phyloP scores from a whole-genome alignment of 1,284 basidiomycete species.

The Moesziomyces parantarcticus region DNA sequence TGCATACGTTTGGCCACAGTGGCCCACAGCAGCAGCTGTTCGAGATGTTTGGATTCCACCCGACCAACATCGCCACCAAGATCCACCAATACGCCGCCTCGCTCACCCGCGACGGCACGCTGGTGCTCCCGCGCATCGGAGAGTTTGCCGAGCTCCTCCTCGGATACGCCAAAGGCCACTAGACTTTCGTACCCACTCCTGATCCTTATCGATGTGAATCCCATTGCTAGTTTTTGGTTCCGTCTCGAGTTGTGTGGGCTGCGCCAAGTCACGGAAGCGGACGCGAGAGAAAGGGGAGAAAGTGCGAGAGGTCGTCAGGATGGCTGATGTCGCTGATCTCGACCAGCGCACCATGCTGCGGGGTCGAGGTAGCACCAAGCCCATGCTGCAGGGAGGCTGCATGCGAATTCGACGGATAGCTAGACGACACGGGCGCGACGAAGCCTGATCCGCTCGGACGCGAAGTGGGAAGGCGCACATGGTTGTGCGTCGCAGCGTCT shows the following conservation, averaged over 20 bases:
- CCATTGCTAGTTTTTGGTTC: background rate
- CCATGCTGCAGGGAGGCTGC: background rate
- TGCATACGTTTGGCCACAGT: constrained; percentile 75
- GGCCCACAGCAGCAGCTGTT: constrained; percentile 89
- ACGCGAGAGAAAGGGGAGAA: constrained; percentile 2
- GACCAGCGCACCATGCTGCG: constrained; percentile 4
- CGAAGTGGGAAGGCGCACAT: too few species aligned
- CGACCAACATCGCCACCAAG: constrained; percentile 78
- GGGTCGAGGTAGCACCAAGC: background rate
- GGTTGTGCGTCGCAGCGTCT: too few species aligned
- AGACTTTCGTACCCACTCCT: too few species aligned
- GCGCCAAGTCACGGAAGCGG: background rate
- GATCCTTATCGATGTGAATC: background rate
- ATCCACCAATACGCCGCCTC: constrained; percentile 74
- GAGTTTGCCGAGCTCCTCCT: constrained; percentile 18
- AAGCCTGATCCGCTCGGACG: background rate
- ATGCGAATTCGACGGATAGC: background rate
- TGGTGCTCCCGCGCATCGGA: constrained; percentile 9
- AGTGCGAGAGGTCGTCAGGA: constrained; percentile 6
- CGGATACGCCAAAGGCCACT: constrained; percentile 12
- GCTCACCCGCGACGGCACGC: background rate
- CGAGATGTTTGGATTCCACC: constrained; percentile 65
- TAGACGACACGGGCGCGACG: background rate
- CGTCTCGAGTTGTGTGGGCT: background rate
- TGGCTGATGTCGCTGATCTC: constrained; percentile 14